Percentiles rank a stretch among this genome's conserved stretches.
Evolutionary conservation across 75 land plant species (phyloP).

Genomic region (Sequoia sempervirens): DNA sequence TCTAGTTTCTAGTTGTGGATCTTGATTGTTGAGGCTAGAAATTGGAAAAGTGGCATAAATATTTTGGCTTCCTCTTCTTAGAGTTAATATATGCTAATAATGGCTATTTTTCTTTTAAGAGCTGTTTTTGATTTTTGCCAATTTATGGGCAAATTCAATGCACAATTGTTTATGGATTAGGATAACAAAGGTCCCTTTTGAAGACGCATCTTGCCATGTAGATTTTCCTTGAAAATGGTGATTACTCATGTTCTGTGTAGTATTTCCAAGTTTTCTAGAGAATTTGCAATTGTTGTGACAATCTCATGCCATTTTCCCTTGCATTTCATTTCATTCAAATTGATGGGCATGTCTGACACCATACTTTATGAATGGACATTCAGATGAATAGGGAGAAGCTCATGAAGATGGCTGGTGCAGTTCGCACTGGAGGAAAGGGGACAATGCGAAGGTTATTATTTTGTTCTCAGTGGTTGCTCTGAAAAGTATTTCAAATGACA

Average conservation of each 20-base stretch:
- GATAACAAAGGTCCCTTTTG: not conserved
- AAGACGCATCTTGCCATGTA: not conserved
- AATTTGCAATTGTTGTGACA: not conserved
- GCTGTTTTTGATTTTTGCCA: not conserved
- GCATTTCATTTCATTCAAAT: not conserved
- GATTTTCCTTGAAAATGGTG: not conserved
- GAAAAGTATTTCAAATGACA: not conserved
- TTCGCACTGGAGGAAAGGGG: slow-evolving; percentile 70
- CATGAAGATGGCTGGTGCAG: slow-evolving; percentile 75
- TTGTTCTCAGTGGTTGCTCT: slow-evolving; percentile 2
- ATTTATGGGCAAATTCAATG: not conserved
- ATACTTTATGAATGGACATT: slow-evolving; percentile 1
- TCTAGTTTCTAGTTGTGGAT: not conserved
- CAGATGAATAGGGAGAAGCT: slow-evolving; percentile 69
- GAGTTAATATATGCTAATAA: not conserved
- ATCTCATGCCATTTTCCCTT: not conserved
- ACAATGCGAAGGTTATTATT: slow-evolving; percentile 42
- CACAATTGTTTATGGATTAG: not conserved
- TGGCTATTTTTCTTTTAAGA: not conserved
- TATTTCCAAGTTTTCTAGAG: not conserved
- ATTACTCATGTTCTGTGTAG: not conserved
- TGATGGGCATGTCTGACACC: slow-evolving; percentile 4
- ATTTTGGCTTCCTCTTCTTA: not conserved
- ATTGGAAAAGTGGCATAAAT: not conserved
- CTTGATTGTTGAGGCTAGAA: not conserved